Evolutionary conservation across 345 rosid species (phyloP), one percentile per base, ranked within the genome.

Genomic region (Populus pruinosa): DNA sequence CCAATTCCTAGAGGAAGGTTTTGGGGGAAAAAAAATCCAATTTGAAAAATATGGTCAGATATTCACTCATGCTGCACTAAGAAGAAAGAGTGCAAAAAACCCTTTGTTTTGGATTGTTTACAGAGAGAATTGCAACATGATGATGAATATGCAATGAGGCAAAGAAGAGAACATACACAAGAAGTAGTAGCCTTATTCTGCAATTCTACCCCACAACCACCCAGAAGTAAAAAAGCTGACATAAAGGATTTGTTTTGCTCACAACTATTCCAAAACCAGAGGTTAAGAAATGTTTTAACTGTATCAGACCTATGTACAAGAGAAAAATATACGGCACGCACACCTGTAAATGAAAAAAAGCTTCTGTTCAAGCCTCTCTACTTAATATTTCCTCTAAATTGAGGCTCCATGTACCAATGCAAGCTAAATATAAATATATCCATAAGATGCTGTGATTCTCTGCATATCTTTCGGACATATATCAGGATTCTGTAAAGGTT

Each of bases 281-380:
- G 76, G 38, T 69, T 73, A 74, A 73, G 59, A 82, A 76, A 62
- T 77, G 71, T 36, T 73, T 61, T 21, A 23, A 59, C 63, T 81
- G 83, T 81, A 84, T 84, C 85, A 77, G 86, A 85, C 83, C 77
- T 82, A 84, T 79, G 33, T 63, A 79, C 82, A 79, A 33, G 73
- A 79, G 75, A 74, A 75, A 73, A 67, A 56, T 67, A 82, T 76
- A 53, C 75, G 31, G 47, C 43, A 39, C 77, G 78, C 83, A 78
- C 81, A 83, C 85, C 85, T 76, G 82, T 71, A 74, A 77, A 70
- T 71, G 18, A 55, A 72, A 76, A 76, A 77, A 25, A 43, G 21
- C 82, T 53, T 53, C 64, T 74, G 71, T 72, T 67, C 16, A 12
- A 73, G 44, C 55, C 43, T 27, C 76, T 70, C 29, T 14, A 70